These are phyloP conservation scores for Thermothelomyces thermophilus DNA, from an alignment of 2,329 filamentous ascomycete species.

Conservation along the genomic window DNA sequence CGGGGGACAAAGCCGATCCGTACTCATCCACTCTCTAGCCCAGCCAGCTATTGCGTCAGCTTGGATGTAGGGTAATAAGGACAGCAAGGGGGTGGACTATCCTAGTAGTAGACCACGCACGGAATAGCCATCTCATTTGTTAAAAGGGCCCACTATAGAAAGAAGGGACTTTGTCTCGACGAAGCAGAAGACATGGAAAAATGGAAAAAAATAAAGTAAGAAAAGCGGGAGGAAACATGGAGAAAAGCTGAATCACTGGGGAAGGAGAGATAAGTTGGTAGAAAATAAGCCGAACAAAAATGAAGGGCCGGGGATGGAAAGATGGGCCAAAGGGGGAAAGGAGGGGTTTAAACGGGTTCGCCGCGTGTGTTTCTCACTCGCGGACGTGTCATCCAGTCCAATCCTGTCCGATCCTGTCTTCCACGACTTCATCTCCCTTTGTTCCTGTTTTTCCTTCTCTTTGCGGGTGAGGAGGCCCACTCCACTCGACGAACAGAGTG, in stretches of 20 bases:
- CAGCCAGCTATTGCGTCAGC: too few relatives aligned
- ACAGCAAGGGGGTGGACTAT: not conserved
- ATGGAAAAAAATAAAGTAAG: not conserved
- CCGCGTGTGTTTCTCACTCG: not conserved
- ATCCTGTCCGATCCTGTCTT: not conserved
- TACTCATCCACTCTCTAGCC: too few relatives aligned
- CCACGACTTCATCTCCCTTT: not conserved
- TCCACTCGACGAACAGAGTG: not conserved
- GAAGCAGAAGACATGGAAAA: not conserved
- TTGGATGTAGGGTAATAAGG: too few relatives aligned
- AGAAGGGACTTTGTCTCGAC: not conserved
- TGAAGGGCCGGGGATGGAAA: not conserved
- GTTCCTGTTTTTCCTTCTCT: not conserved
- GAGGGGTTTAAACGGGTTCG: not conserved
- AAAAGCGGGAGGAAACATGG: not conserved
- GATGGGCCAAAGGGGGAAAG: not conserved
- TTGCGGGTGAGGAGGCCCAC: not conserved
- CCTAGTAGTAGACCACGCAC: not conserved
- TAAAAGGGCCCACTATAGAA: constrained; percentile 7
- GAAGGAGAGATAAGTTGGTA: not conserved
- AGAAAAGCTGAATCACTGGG: not conserved
- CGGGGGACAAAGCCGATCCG: too few relatives aligned
- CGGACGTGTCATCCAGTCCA: not conserved
- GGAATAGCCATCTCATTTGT: constrained; percentile 12
- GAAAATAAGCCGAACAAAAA: constrained; percentile 1